phyloP scores from a whole-genome alignment of 306 rosid species.

The Begonia loranthoides region DNA sequence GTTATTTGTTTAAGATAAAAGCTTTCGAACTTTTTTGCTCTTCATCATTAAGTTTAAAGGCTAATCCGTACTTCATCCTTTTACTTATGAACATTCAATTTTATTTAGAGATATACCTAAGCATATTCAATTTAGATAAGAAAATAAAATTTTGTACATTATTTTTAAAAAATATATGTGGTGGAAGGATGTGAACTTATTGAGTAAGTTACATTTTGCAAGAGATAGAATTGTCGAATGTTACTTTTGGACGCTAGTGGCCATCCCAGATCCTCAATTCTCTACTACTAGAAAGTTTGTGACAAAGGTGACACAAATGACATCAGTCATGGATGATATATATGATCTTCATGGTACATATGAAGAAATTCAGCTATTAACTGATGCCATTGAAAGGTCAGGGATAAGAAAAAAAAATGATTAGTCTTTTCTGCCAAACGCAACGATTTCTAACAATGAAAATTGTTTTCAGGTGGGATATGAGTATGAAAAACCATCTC shows the following conservation, averaged over 20 bases:
- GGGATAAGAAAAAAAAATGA: background rate
- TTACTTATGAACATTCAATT: background rate
- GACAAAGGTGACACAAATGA: slow-evolving; percentile 12
- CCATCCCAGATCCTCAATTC: slow-evolving; percentile 17
- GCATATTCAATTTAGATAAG: background rate
- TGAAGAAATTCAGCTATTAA: slow-evolving; percentile 30
- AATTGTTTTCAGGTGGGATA: too few relatives aligned
- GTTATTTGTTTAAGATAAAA: too few relatives aligned
- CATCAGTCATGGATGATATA: slow-evolving; percentile 23
- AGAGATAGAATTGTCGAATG: slow-evolving; percentile 26
- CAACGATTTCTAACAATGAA: too few relatives aligned
- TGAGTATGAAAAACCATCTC: too few relatives aligned
- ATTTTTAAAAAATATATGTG: slow-evolving; percentile 16
- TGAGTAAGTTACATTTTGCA: slow-evolving; percentile 12
- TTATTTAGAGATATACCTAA: too few relatives aligned
- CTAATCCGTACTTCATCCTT: too few relatives aligned
- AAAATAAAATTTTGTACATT: background rate
- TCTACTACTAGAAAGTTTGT: slow-evolving; percentile 8
- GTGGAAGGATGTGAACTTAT: slow-evolving; percentile 24
- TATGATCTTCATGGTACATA: slow-evolving; percentile 28
- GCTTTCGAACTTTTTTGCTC: too few relatives aligned
- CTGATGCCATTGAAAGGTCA: background rate
- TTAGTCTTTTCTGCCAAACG: too few relatives aligned
- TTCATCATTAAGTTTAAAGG: too few relatives aligned
- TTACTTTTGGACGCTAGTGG: slow-evolving; percentile 5